Percentiles rank a stretch among this genome's conserved stretches.
Conservation (phyloP, 78 protist species). For the Emiliania huxleyi region DNA sequence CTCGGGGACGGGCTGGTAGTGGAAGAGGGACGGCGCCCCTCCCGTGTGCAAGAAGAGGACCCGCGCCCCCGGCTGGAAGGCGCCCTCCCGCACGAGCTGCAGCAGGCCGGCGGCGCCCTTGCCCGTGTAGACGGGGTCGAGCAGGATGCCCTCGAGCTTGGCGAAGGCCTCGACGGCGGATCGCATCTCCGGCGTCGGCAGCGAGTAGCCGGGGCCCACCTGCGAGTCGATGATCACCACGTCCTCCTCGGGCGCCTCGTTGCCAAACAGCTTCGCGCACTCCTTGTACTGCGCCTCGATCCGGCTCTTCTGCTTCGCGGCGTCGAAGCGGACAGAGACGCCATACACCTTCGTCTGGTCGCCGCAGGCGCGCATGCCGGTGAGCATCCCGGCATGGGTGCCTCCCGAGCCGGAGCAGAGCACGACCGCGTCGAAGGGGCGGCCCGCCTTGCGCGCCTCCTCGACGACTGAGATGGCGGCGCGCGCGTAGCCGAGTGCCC, state of each 20-base stretch:
- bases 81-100: not conserved
- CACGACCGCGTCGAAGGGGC: not conserved
- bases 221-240: not conserved
- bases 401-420: not conserved
- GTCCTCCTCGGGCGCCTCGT: not conserved
- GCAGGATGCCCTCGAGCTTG: not conserved
- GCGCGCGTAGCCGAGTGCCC: too few species aligned
- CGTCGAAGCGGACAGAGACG: not conserved
- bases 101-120: not conserved
- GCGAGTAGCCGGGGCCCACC: not conserved
- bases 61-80: not conserved
- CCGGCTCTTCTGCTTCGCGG: too few species aligned
- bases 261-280: not conserved
- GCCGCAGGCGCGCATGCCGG: not conserved
- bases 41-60: not conserved
- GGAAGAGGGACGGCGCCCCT: not conserved
- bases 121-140: not conserved
- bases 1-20: too few species aligned
- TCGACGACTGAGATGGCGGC: too few species aligned
- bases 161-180: not conserved
- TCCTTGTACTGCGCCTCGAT: too few species aligned
- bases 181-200: not conserved
- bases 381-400: not conserved
- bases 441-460: too few species aligned
- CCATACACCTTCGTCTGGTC: not conserved